Percentiles rank a stretch among this genome's conserved stretches.
phyloP scores from a whole-genome alignment of 345 rosid genomes.

The Pistacia vera region DNA sequence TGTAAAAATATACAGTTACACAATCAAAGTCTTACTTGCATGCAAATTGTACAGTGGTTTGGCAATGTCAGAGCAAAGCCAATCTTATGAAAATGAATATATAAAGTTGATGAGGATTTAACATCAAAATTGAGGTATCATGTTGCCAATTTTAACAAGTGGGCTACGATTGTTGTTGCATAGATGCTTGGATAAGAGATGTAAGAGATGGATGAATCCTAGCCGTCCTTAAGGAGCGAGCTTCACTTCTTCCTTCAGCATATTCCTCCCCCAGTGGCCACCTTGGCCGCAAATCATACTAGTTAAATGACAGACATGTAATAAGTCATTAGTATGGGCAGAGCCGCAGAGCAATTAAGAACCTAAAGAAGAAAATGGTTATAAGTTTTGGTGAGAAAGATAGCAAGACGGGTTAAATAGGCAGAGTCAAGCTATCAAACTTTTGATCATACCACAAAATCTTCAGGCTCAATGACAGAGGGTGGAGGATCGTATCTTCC shows the following conservation, averaged over 20 bases:
- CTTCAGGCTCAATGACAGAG: slow-evolving; percentile 69
- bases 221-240: slow-evolving; percentile 76
- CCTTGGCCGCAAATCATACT: slow-evolving; percentile 92
- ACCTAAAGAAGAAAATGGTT: background rate
- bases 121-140: background rate
- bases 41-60: no score
- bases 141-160: background rate
- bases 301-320: slow-evolving; percentile 22
- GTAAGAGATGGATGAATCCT: slow-evolving; percentile 89
- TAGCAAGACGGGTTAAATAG: background rate
- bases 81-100: no score
- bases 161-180: slow-evolving; percentile 20
- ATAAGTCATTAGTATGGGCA: no score
- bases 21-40: no score
- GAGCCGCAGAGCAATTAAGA: background rate
- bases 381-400: background rate
- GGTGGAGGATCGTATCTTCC: slow-evolving; percentile 98
- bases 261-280: slow-evolving; percentile 95
- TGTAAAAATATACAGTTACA: no score
- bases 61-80: no score
- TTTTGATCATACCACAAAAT: slow-evolving; percentile 55
- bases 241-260: slow-evolving; percentile 77
- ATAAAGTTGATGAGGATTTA: no score
- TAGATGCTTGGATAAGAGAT: slow-evolving; percentile 69
- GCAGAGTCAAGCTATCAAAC: background rate